Percentiles rank a stretch among this genome's conserved stretches.
These are phyloP conservation scores for Choanephora cucurbitarum DNA, from an alignment of 371 early-diverging fungal species.

Conservation along the genomic window DNA sequence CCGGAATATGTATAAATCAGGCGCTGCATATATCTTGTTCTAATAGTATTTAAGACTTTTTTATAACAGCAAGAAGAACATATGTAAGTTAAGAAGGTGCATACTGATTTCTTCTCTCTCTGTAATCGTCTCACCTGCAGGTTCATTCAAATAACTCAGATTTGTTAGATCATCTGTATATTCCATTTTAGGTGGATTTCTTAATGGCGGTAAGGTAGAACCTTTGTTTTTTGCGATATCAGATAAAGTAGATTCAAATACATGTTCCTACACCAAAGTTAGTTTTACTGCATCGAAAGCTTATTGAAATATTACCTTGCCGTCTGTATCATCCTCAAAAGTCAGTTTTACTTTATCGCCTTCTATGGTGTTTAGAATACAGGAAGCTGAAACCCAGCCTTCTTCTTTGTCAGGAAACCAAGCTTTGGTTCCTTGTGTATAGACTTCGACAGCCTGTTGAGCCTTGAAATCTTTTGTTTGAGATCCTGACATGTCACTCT, in stretches of 20 bases:
- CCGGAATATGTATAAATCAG: conserved; percentile 99
- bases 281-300: neutral
- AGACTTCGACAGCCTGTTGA: conserved; percentile 47
- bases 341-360: conserved; percentile 57
- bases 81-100: neutral
- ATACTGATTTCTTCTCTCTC: no score
- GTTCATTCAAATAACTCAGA: conserved; percentile 90
- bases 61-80: conserved; percentile 25
- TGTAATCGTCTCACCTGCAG: conserved; percentile 60
- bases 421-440: conserved; percentile 74
- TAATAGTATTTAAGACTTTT: conserved; percentile 89
- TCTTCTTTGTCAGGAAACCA: conserved; percentile 89
- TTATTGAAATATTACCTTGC: conserved; percentile 55
- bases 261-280: conserved; percentile 56
- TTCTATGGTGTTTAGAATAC: conserved; percentile 53
- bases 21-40: conserved; percentile 83
- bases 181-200: conserved; percentile 89
- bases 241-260: conserved; percentile 69
- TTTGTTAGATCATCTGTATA: conserved; percentile 91
- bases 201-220: conserved; percentile 79
- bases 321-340: conserved; percentile 60
- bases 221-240: conserved; percentile 67
- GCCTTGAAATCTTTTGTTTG: conserved; percentile 2
- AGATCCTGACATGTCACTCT: neutral
- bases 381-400: conserved; percentile 80